A percentile compares a stretch with the other conserved stretches of the same genome.
Evolutionary conservation across 805 yeast species (phyloP).

Genomic region (Kregervanrija pseudodelftensis): DNA sequence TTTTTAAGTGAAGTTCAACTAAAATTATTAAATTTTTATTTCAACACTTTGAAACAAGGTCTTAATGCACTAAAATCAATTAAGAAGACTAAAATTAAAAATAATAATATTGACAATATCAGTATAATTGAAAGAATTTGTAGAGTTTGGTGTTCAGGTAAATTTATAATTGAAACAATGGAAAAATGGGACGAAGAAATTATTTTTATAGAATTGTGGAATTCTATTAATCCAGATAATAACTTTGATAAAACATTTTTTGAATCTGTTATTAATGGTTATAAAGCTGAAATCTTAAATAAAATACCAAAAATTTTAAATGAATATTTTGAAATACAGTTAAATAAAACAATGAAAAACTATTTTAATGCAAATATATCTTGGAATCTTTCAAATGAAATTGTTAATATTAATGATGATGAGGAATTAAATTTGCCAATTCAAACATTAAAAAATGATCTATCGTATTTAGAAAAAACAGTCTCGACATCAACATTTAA

Average conservation of each 20-base stretch:
- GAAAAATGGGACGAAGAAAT: conserved; percentile 36
- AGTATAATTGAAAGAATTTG: conserved; percentile 33
- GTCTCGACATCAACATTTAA: conserved; percentile 26
- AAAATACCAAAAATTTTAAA: conserved; percentile 25
- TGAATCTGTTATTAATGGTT: conserved; percentile 35
- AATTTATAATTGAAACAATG: conserved; percentile 32
- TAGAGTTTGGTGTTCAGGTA: conserved; percentile 31
- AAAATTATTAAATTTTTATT: conserved; percentile 46
- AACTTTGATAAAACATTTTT: conserved; percentile 30
- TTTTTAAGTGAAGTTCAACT: conserved; percentile 55
- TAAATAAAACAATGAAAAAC: conserved; percentile 30
- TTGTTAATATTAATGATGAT: conserved; percentile 2
- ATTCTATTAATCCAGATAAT: conserved; percentile 19
- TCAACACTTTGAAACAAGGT: conserved; percentile 33
- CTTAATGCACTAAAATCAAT: conserved; percentile 36
- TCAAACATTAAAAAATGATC: conserved; percentile 20
- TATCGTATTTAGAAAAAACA: conserved; percentile 24
- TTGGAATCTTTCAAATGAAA: conserved; percentile 18
- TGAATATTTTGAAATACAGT: conserved; percentile 28
- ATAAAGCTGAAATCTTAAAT: conserved; percentile 23
- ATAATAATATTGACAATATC: conserved; percentile 13
- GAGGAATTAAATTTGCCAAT: conserved; percentile 22
- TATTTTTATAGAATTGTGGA: conserved; percentile 37
- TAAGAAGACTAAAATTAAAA: conserved; percentile 12
- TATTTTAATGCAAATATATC: conserved; percentile 26